Evolutionary conservation across 2,329 filamentous ascomycete genomes (phyloP).

Genomic region (Fusarium sp.): DNA sequence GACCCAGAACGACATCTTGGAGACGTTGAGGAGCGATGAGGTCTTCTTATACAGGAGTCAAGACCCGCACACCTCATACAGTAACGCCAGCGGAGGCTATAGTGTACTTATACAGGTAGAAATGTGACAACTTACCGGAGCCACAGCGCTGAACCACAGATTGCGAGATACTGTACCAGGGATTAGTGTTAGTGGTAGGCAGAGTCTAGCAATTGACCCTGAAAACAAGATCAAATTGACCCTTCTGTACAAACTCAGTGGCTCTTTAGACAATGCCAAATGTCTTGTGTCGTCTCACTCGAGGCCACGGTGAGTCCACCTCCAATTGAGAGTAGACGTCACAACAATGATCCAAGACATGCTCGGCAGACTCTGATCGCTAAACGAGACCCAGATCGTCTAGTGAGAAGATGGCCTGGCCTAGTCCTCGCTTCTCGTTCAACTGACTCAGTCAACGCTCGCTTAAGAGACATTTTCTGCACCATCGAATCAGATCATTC

Average conservation of each 20-base stretch:
- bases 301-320: background rate
- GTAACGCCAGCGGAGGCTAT: rapidly evolving
- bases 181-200: background rate
- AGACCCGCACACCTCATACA: rapidly evolving
- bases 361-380: background rate
- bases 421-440: background rate
- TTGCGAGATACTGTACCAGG: background rate
- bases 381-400: background rate
- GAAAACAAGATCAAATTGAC: background rate
- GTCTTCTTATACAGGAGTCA: rapidly evolving
- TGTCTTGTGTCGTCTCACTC: background rate
- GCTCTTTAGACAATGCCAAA: background rate
- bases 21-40: too few species aligned
- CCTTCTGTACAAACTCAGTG: background rate
- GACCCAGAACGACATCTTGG: too few species aligned
- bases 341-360: background rate
- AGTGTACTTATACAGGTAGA: background rate
- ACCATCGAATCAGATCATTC: background rate
- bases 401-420: background rate
- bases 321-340: too few species aligned
- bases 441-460: background rate
- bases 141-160: background rate
- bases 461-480: background rate
- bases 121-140: rapidly evolving
- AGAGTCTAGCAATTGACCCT: background rate